A percentile compares a stretch with the other conserved stretches of the same genome.
These are phyloP conservation scores for Miscanthus lutarioriparius DNA, from an alignment of 176 grass and related monocot genomes.

Conservation along the genomic window DNA sequence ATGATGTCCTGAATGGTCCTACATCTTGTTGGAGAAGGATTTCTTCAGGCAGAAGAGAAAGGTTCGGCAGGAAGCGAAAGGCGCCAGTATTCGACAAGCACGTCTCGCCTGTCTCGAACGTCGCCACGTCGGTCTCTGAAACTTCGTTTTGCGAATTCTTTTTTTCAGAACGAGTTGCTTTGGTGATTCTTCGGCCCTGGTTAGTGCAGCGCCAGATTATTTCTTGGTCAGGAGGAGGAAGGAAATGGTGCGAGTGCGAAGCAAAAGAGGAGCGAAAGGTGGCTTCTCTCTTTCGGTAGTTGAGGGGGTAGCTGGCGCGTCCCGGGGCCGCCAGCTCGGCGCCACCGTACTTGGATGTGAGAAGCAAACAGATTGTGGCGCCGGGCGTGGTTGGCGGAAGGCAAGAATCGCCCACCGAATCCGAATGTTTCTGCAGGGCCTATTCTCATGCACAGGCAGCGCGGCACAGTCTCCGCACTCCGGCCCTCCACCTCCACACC, in stretches of 20 bases:
- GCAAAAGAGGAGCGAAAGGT: neutral
- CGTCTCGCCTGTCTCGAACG: neutral
- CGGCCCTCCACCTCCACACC: no score
- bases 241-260: no score
- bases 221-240: neutral
- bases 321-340: neutral
- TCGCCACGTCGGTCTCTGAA: neutral
- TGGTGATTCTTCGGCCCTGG: neutral
- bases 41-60: conserved; percentile 1
- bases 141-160: neutral
- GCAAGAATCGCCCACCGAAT: neutral
- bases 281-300: conserved; percentile 47
- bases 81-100: neutral
- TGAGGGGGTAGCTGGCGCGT: conserved; percentile 39
- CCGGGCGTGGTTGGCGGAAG: conserved; percentile 27
- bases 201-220: neutral
- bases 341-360: conserved; percentile 50
- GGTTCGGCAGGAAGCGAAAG: neutral
- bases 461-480: neutral
- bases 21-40: neutral
- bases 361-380: conserved; percentile 32
- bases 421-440: neutral
- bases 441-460: neutral
- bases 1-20: conserved; percentile 19
- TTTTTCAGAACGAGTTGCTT: neutral